Evolutionary conservation across 179 eudicot genomes (phyloP).

Genomic region (Beta lomatogona): DNA sequence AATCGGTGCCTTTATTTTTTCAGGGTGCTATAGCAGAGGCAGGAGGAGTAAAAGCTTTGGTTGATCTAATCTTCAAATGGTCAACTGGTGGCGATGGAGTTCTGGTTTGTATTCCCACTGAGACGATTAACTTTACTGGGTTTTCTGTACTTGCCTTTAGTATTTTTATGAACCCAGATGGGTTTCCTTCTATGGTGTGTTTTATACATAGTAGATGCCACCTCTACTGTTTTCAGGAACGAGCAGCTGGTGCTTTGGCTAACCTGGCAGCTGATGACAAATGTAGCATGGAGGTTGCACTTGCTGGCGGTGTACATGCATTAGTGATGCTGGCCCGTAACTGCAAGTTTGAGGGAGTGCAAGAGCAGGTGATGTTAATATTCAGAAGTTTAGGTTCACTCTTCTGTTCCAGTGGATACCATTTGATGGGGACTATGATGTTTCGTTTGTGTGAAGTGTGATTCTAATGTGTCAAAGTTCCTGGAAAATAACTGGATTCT

Average conservation of each 20-base stretch:
- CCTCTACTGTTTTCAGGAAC: constrained; percentile 63
- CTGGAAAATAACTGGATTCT: not conserved
- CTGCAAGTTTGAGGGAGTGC: constrained; percentile 95
- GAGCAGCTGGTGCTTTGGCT: constrained; percentile 98
- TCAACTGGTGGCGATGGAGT: constrained; percentile 91
- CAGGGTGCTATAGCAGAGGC: constrained; percentile 97
- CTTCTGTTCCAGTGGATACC: constrained; percentile 5
- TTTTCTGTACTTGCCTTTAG: not conserved
- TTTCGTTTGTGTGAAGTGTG: not conserved
- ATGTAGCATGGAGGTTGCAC: constrained; percentile 94
- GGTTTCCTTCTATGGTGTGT: not conserved
- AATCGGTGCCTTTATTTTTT: constrained; percentile 8
- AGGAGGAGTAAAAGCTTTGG: constrained; percentile 91
- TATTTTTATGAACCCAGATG: not conserved
- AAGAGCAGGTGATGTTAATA: constrained; percentile 74
- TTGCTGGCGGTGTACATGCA: constrained; percentile 91
- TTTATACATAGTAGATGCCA: not conserved
- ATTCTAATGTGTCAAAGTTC: not conserved
- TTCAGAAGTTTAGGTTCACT: constrained; percentile 1
- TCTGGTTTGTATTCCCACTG: constrained; percentile 60
- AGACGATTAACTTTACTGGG: not conserved
- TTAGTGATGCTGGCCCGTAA: constrained; percentile 86
- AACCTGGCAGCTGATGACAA: constrained; percentile 98
- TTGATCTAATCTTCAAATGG: constrained; percentile 95
- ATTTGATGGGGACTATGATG: constrained; percentile 1